Base-by-base conservation (phyloP, 345 rosid species). In the Citrus glauca region DNA sequence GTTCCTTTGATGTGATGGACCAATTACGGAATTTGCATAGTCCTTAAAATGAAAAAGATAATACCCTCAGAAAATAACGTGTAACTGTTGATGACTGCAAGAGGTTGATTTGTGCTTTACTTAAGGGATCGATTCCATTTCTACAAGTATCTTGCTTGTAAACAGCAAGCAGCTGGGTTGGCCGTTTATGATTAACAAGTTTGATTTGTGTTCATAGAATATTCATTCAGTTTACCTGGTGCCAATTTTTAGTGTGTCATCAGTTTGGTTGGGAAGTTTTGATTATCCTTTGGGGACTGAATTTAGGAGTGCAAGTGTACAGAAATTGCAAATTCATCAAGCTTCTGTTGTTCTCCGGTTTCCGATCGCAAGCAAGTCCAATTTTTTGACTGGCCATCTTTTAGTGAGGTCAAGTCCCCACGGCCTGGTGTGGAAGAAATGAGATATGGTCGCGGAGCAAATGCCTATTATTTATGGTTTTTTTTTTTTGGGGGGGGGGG, bases 11-110 rank as follows among this genome's bases (percentile, higher is more conserved):
- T n/a, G 80, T 92, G 82, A 91, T 92, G 24, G 89, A 92, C 72
- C 93, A 92, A 78, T 83, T 93, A 22, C 87, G 83, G 64, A 89
- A 90, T 77, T 86, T 93, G 87, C 92, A 86, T 19, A 95, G 95
- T 78, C 98, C 95, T 14, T 92, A 81, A 86, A 40, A 71, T 50
- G 27, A 48, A 33, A 69, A 22, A 9, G 72, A 14, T 35, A 48
- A 2, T 4, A 8, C 17, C 38, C 53, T 6, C 25, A 48, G 66
- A 56, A 70, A 38, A 69, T 76, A 59, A 61, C 42, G 22, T 78
- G 80, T 0, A 1, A 9, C 17, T 6, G 35, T 38, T 9, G 25
- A 25, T 60, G 55, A 19, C n/a, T 37, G 35, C 35, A 60, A 22
- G 38, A 40, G 9, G 16, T 74, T 22, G 22, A 27, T 22, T 35